Percentiles rank a stretch among this genome's conserved stretches.
phyloP scores from a whole-genome alignment of 108 stramenopile species.

The Schizochytrium sp. region DNA sequence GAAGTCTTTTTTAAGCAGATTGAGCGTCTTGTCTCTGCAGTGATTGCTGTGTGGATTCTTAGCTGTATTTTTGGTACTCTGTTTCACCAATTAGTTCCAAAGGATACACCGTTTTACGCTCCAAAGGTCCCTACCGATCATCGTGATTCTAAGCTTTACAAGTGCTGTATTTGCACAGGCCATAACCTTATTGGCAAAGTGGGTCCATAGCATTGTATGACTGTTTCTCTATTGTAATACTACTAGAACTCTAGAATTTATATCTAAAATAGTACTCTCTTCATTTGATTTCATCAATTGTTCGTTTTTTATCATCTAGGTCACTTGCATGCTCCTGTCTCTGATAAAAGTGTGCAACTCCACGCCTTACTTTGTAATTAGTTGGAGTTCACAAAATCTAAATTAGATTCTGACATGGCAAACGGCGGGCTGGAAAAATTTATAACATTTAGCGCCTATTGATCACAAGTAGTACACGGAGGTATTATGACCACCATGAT shows the following conservation, averaged over 20 bases:
- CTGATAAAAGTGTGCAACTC: too few relatives aligned
- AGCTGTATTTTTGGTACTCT: slow-evolving; percentile 24
- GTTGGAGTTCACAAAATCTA: too few relatives aligned
- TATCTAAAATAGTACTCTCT: not conserved
- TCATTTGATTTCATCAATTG: not conserved
- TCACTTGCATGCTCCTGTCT: too few relatives aligned
- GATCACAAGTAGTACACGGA: too few relatives aligned
- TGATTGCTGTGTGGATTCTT: slow-evolving; percentile 32
- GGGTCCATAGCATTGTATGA: not conserved
- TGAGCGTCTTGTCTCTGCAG: not conserved
- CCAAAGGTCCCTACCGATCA: not conserved
- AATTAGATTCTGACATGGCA: too few relatives aligned
- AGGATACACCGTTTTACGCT: slow-evolving; percentile 51
- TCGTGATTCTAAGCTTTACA: not conserved
- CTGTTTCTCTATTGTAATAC: too few relatives aligned
- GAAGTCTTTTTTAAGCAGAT: not conserved
- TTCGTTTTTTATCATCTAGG: too few relatives aligned
- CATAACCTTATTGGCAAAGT: not conserved
- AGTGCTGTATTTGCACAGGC: not conserved
- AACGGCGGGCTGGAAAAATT: too few relatives aligned
- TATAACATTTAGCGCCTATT: too few relatives aligned
- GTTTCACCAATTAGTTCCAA: slow-evolving; percentile 17
- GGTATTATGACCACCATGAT: too few relatives aligned
- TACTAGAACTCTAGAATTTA: too few relatives aligned
- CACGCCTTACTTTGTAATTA: too few relatives aligned